Percentiles rank a stretch among this genome's conserved stretches.
Evolutionary conservation across 1,284 basidiomycete species (phyloP).

Genomic region (Pascua guehoae): DNA sequence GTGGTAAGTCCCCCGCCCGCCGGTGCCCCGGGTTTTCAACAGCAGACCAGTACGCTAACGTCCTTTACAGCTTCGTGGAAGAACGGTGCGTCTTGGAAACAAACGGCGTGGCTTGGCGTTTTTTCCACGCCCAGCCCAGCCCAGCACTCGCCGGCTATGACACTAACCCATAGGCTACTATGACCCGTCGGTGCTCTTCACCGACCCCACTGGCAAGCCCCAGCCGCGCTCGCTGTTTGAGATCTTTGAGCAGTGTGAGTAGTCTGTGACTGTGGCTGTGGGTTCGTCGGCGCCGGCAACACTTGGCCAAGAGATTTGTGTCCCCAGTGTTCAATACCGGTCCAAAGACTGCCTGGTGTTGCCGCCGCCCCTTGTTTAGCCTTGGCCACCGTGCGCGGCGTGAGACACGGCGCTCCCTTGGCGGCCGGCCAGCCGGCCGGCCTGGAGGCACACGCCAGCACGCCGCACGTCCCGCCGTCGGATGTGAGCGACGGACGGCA

Average conservation of each 20-base stretch:
- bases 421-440: no score
- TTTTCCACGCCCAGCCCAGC: background rate
- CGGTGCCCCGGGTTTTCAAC: no score
- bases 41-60: background rate
- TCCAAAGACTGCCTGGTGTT: no score
- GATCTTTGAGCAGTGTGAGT: slow-evolving; percentile 46
- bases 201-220: slow-evolving; percentile 3
- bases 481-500: no score
- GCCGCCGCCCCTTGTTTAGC: no score
- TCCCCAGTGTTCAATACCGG: no score
- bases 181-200: slow-evolving; percentile 5
- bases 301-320: no score
- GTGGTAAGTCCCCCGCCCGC: background rate
- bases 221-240: slow-evolving; percentile 40
- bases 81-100: background rate
- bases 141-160: no score
- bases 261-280: background rate
- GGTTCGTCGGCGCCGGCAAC: background rate
- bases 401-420: no score
- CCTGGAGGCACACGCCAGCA: no score
- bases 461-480: no score
- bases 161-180: background rate
- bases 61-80: background rate
- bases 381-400: no score
- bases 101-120: background rate